These are phyloP conservation scores for Ilex paraguariensis DNA, from an alignment of 305 asterid species.

Conservation along the genomic window DNA sequence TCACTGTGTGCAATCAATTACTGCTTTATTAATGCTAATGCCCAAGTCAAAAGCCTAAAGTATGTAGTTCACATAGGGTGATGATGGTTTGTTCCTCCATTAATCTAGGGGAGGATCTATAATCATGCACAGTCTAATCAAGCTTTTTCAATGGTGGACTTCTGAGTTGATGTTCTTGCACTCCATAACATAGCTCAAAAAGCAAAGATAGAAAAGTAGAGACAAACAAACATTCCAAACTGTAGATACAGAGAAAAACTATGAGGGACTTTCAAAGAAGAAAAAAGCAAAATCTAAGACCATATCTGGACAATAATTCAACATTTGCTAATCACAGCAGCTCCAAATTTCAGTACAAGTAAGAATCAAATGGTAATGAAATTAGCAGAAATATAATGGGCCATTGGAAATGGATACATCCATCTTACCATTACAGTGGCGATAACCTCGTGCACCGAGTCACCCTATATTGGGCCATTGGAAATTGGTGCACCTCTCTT, in stretches of 20 bases:
- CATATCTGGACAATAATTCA: neutral
- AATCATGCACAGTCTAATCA: too few species aligned
- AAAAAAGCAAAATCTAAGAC: neutral
- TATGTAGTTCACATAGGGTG: too few species aligned
- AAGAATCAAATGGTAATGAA: neutral
- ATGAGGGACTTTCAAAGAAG: neutral
- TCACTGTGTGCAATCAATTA: too few species aligned
- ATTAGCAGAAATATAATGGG: slow-evolving; percentile 3
- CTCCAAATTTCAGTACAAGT: neutral
- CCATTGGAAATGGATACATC: slow-evolving; percentile 35
- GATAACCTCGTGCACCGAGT: too few species aligned
- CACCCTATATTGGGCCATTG: slow-evolving; percentile 13
- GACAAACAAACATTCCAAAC: neutral
- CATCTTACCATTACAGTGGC: slow-evolving; percentile 20
- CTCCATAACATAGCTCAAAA: too few species aligned
- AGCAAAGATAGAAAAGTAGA: neutral
- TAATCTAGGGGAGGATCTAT: too few species aligned
- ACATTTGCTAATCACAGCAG: neutral
- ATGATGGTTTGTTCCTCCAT: too few species aligned
- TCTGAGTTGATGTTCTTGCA: too few species aligned
- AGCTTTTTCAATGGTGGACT: too few species aligned
- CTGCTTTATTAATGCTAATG: too few species aligned
- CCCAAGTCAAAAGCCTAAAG: too few species aligned
- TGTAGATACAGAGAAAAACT: neutral
- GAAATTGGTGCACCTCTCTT: slow-evolving; percentile 42